Evolutionary conservation across 352 stramenopile species (phyloP).

Genomic region (Phytophthora constricta): DNA sequence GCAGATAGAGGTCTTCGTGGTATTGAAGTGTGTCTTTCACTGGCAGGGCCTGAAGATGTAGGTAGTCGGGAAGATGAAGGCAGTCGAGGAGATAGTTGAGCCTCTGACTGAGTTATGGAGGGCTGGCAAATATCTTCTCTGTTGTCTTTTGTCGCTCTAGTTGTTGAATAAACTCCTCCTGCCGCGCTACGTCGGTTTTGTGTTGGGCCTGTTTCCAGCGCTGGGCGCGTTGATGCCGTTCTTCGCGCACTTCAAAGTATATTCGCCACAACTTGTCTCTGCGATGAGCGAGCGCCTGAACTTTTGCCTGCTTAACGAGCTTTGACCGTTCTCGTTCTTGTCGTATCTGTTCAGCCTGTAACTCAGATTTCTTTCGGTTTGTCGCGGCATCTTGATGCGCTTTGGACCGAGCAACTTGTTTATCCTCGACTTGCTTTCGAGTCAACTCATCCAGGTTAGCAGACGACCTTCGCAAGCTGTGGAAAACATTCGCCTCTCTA

Average conservation of each 20-base stretch:
- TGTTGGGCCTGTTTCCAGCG: slow-evolving; percentile 26
- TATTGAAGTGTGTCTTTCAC: neutral
- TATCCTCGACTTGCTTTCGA: slow-evolving; percentile 38
- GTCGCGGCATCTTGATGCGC: slow-evolving; percentile 39
- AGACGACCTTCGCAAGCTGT: slow-evolving; percentile 45
- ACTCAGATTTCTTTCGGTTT: slow-evolving; percentile 36
- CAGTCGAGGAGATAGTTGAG: neutral
- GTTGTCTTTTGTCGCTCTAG: slow-evolving; percentile 15
- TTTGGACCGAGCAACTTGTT: slow-evolving; percentile 33
- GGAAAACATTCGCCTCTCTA: slow-evolving; percentile 42
- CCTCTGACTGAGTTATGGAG: neutral
- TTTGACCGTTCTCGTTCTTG: slow-evolving; percentile 14
- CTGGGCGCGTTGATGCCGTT: slow-evolving; percentile 30
- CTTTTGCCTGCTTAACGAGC: slow-evolving; percentile 26
- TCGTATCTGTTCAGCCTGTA: slow-evolving; percentile 20
- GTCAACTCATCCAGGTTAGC: slow-evolving; percentile 44
- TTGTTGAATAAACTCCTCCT: slow-evolving; percentile 33
- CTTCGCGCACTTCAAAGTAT: slow-evolving; percentile 15
- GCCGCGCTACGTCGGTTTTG: slow-evolving; percentile 16
- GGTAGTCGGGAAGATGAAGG: slow-evolving; percentile 2
- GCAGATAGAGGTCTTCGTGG: slow-evolving; percentile 39
- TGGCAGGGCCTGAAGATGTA: neutral
- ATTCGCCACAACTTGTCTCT: slow-evolving; percentile 23
- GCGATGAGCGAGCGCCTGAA: slow-evolving; percentile 23
- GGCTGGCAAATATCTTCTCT: slow-evolving; percentile 6